Evolutionary conservation across 2,329 filamentous ascomycete genomes (phyloP), one percentile per base, ranked within the genome.

Genomic region (Grosmannia huntii): DNA sequence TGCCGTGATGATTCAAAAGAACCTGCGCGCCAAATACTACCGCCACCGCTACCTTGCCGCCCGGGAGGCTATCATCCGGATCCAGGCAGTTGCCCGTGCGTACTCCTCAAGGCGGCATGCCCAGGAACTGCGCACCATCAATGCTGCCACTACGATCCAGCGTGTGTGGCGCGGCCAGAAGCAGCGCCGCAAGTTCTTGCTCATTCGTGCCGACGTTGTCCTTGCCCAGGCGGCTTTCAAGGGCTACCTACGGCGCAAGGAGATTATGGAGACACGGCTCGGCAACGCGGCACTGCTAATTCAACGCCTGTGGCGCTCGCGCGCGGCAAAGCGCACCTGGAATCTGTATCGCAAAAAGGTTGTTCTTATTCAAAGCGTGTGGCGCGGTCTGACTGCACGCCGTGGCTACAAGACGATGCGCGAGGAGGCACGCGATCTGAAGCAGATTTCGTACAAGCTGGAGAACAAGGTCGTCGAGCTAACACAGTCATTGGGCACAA

Each of bases 391-490:
- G 72, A 69, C 73, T 62, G 92, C 94, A 58, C 84, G 94, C 64
- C 83, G 80, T 64, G 85, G 83, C 54, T 99, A 99, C 79, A 97
- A 96, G 82, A 84, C 78, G 65, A 76, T 95, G 61, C 89, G 94
- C 65, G 91, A 96, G 73, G 94, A 99, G 73, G 94, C 94, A 64
- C 88, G 94, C 68, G 95, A 99, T 76, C 82, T 99, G 71, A 97
- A 97, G 79, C 92, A 97, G 73, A 99, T 99, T 65, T 97, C 94
- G 2, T 99, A 99, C 79, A 97, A 96, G 78, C 78, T 99, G 66
- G 94, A 99, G 73, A 97, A 99, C 81, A 99, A 99, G 83, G 94
- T 99, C 62, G 90, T 99, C 62, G 94, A 99, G 75, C 81, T 99
- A 67, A 99, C 94, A 1, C 94, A 99, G 72, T 89, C 87, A 55